Evolutionary conservation across 805 yeast species (phyloP), one percentile per base, ranked within the genome.

Genomic region (Blastobotrys attinorum): DNA sequence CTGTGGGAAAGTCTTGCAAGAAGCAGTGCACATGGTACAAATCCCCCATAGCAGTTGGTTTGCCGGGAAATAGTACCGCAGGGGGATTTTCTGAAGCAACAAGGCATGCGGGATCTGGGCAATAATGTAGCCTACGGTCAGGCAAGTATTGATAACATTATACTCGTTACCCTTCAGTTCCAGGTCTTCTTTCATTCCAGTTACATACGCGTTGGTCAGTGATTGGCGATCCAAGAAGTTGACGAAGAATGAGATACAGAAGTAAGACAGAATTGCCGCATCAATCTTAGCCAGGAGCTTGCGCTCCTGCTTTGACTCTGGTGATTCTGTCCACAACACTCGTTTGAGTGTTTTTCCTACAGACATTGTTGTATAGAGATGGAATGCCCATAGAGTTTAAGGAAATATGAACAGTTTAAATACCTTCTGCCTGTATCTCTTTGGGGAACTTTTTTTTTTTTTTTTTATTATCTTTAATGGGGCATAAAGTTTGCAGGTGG

Each of bases 201-300:
- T 22, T 6, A 17, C 16, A n/a, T 5, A n/a, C 5, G 37, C 37
- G 13, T 34, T 20, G 13, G 37, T 13, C 37, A 34, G 13, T 6
- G 16, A 16, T 34, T 11, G n/a, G 13, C 37, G 37, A 13, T 20
- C 16, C 13, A 34, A 10, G 20, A 72, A 73, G 48, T 75, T 76
- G 38, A 64, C 64, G 54, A 66, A 67, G 40, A 58, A 63, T 4
- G 57, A 31, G 5, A 31, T 13, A 13, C 34, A 31, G 13, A 31
- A 31, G n/a, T 31, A 31, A 6, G 13, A 31, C 13, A 31, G 13
- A 11, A 31, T 31, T 5, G 34, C 34, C n/a, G 34, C 34, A 18
- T 31, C 34, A 7, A 31, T 31, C 16, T 31, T 31, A 13, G 13
- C 34, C 18, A 31, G 34, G n/a, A 31, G 13, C n/a, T 31, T 31